A percentile compares a stretch with the other conserved stretches of the same genome.
phyloP scores from a whole-genome alignment of 1,139 yeast species.

The Meyerozyma carpophila region DNA sequence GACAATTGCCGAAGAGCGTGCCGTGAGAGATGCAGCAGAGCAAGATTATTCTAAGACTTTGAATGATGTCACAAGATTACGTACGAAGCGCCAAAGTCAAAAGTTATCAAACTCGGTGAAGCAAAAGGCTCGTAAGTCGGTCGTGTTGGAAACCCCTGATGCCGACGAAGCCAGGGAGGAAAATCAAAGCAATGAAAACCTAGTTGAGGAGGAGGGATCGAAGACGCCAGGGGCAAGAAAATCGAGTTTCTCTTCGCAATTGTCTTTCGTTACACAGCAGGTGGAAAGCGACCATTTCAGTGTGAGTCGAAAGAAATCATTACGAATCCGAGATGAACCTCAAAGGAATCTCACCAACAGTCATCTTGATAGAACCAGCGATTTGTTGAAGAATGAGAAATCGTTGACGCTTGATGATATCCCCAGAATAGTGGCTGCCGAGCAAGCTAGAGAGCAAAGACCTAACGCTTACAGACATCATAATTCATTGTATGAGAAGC shows the following conservation, averaged over 20 bases:
- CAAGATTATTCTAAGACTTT: conserved; percentile 61
- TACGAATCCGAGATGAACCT: conserved; percentile 45
- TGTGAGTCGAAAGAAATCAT: conserved; percentile 23
- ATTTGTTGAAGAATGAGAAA: conserved; percentile 71
- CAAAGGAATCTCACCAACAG: conserved; percentile 25
- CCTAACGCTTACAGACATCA: conserved; percentile 82
- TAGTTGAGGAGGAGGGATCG: conserved; percentile 8
- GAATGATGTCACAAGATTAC: conserved; percentile 70
- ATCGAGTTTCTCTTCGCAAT: conserved; percentile 15
- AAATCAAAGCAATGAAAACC: conserved; percentile 15
- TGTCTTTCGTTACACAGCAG: conserved; percentile 17
- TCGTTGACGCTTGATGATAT: conserved; percentile 91
- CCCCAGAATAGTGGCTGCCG: conserved; percentile 95
- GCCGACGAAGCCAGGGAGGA: conserved; percentile 41
- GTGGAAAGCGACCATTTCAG: conserved; percentile 31
- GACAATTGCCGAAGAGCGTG: conserved; percentile 14
- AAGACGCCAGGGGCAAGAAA: conserved; percentile 9
- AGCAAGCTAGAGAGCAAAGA: conserved; percentile 88
- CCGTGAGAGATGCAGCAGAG: conserved; percentile 18
- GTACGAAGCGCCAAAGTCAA: conserved; percentile 71
- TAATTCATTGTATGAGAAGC: conserved; percentile 39
- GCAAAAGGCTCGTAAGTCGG: conserved; percentile 42
- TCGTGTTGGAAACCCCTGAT: conserved; percentile 49
- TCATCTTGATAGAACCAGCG: conserved; percentile 53
- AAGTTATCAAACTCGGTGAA: conserved; percentile 51